These are phyloP conservation scores for Sistotremastrum niveocremeum DNA, from an alignment of 768 basidiomycete species.

Conservation along the genomic window DNA sequence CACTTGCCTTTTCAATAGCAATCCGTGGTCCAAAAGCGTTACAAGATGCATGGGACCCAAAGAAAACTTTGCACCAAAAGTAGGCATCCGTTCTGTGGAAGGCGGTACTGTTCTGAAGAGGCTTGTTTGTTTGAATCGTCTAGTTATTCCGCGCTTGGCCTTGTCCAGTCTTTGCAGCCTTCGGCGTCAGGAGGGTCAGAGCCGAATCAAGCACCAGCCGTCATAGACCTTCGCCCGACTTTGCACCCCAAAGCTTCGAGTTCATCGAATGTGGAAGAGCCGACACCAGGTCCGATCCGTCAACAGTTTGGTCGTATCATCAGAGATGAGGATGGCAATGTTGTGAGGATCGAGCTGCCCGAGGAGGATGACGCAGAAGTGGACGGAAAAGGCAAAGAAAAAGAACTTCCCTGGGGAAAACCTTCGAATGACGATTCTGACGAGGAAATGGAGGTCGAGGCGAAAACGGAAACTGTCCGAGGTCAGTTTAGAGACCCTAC, in stretches of 20 bases:
- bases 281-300: conserved; percentile 10
- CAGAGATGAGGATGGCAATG: conserved; percentile 64
- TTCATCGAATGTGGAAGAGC: not conserved
- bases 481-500: conserved; percentile 13
- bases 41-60: conserved; percentile 77
- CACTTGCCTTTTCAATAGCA: conserved; percentile 25
- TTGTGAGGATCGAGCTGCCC: conserved; percentile 54
- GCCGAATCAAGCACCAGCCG: not conserved
- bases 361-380: conserved; percentile 35
- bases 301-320: conserved; percentile 57
- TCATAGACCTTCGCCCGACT: not conserved
- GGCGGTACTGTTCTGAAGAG: not conserved
- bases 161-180: conserved; percentile 55
- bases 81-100: conserved; percentile 23
- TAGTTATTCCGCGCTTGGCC: conserved; percentile 71
- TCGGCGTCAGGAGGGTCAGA: conserved; percentile 58
- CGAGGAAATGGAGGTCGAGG: conserved; percentile 12
- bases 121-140: conserved; percentile 4
- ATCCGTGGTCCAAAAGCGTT: conserved; percentile 72
- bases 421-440: not conserved
- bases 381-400: not conserved
- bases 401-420: no score
- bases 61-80: conserved; percentile 88
- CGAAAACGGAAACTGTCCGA: conserved; percentile 30
- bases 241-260: not conserved